Evolutionary conservation across 768 basidiomycete genomes (phyloP), one percentile per base, ranked within the genome.

Genomic region (Termitomyces sp.): DNA sequence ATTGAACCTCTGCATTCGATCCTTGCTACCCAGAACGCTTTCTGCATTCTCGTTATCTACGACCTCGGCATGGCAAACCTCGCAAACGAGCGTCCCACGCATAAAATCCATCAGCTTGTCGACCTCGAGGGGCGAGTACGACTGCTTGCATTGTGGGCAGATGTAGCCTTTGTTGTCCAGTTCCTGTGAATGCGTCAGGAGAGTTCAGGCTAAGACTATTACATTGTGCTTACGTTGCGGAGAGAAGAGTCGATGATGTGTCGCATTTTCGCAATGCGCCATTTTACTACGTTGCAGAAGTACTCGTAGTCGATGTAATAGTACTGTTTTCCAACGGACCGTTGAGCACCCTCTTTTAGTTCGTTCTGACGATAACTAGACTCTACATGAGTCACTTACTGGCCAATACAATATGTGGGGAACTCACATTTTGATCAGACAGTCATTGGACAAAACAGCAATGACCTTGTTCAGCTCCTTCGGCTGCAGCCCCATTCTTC

Each of bases 121-220:
- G 49, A 86, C 89, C 59, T 98, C 94, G 14, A 99, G 77, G 0
- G 92, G 85, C 1, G 88, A 81, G 70, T 93, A 99, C 1, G 85
- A 83, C 64, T 85, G 85, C 57, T 83, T 82, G 76, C 95, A 98
- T 62, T 85, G 83, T 2, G 94, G 88, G 70, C 96, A 99, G 57
- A 95, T 86, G 70, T 97, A 98, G n/a, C 96, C 97, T 72, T 96
- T 92, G 68, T 94, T 92, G 60, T 95, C 93, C 59, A 97, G 84
- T 75, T 98, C 94, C 95, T 98, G 65, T n/a, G 50, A 26, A 49
- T 38, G 30, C 45, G 23, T 47, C 14, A 50, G 28, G 44, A 41
- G 23, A 41, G n/a, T 38, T 17, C 21, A 11, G 35, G 38, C 1
- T 28, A 48, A 38, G 33, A 19, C 38, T 45, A 30, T 14, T 30